Conservation (phyloP, 257 asterid species). For the Euphrasia confusa region DNA sequence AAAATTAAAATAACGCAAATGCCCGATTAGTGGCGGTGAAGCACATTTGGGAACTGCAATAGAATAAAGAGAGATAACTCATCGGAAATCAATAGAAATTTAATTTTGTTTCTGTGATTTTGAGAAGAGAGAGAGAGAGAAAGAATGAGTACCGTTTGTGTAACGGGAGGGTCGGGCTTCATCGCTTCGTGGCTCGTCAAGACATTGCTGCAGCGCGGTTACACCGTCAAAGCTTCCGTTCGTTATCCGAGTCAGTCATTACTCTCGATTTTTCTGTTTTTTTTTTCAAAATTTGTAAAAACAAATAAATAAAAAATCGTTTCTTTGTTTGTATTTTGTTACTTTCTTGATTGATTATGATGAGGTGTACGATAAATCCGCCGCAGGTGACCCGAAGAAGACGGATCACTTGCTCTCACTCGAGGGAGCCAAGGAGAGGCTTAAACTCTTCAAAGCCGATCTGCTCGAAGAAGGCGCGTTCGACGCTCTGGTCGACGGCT, state of each 20-base stretch:
- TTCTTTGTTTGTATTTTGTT: neutral
- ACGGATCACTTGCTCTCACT: constrained; percentile 34
- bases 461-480: constrained; percentile 41
- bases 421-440: constrained; percentile 48
- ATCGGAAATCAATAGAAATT: constrained; percentile 28
- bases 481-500: constrained; percentile 43
- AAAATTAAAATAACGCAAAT: no score
- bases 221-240: constrained; percentile 6
- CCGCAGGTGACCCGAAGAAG: constrained; percentile 34
- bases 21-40: no score
- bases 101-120: no score
- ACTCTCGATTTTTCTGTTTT: neutral
- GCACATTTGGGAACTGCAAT: no score
- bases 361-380: neutral
- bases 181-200: constrained; percentile 9
- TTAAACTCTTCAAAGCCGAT: constrained; percentile 38
- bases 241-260: constrained; percentile 4
- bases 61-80: no score
- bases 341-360: neutral
- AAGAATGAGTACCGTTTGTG: neutral
- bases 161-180: constrained; percentile 6
- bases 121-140: neutral
- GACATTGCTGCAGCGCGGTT: constrained; percentile 4
- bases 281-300: neutral
- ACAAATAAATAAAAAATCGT: neutral